Conservation (phyloP, 768 basidiomycete genomes). For the Leccinellum albellum region DNA sequence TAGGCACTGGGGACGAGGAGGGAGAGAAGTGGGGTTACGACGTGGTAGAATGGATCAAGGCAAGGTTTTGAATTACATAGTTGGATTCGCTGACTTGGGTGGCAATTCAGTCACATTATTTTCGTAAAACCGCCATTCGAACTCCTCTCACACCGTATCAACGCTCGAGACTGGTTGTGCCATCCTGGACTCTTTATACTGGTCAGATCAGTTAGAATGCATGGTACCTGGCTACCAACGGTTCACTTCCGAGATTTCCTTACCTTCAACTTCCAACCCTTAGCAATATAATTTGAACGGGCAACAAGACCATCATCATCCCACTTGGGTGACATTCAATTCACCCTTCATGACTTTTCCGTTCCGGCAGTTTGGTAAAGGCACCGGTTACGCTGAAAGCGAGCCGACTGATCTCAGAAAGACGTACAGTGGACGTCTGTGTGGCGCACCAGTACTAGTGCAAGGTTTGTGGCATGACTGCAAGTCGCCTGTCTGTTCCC, state of each 20-base stretch:
- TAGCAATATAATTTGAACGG: constrained; percentile 62
- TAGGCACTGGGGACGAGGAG: constrained; percentile 50
- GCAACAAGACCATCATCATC: constrained; percentile 61
- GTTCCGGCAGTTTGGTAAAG: neutral
- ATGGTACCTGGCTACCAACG: constrained; percentile 1
- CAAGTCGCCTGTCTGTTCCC: neutral
- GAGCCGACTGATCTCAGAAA: neutral
- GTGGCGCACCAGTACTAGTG: neutral
- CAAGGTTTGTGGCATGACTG: neutral
- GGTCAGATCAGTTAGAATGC: constrained; percentile 12
- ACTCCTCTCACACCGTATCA: too few species aligned
- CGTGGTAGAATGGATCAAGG: constrained; percentile 35
- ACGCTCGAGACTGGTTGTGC: neutral
- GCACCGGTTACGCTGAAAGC: neutral
- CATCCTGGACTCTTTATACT: neutral
- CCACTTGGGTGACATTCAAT: constrained; percentile 9
- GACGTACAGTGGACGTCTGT: neutral
- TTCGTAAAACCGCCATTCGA: neutral
- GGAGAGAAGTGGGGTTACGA: constrained; percentile 65
- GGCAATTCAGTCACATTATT: neutral
- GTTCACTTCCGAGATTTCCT: constrained; percentile 38
- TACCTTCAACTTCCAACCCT: constrained; percentile 62
- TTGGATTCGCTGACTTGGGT: neutral
- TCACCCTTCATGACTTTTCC: constrained; percentile 4
- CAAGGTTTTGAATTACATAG: constrained; percentile 6